These are phyloP conservation scores for Annulohypoxylon stygium DNA, from an alignment of 495 filamentous ascomycete genomes.

Conservation along the genomic window DNA sequence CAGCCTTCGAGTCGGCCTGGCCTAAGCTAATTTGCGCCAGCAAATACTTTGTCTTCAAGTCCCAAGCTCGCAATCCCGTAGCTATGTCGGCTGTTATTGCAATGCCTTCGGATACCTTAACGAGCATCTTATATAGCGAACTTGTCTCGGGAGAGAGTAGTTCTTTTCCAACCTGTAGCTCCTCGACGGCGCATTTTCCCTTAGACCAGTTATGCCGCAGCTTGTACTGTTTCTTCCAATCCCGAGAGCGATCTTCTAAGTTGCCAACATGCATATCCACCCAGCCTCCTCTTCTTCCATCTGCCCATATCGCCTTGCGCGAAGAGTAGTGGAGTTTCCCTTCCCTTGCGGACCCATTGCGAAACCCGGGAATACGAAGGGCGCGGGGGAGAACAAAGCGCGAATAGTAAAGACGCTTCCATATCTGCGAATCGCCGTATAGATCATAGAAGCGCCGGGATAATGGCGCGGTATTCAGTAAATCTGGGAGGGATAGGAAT, in stretches of 20 bases:
- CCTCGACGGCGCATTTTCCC: slow-evolving; percentile 83
- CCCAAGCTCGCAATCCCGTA: slow-evolving; percentile 82
- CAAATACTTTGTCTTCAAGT: slow-evolving; percentile 70
- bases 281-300: slow-evolving; percentile 63
- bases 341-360: slow-evolving; percentile 57
- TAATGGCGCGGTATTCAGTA: slow-evolving; percentile 79
- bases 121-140: slow-evolving; percentile 63
- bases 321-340: slow-evolving; percentile 74
- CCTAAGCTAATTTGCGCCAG: slow-evolving; percentile 62
- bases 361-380: slow-evolving; percentile 77
- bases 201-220: slow-evolving; percentile 92
- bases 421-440: slow-evolving; percentile 85
- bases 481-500: slow-evolving; percentile 74
- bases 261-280: slow-evolving; percentile 61
- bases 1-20: slow-evolving; percentile 36
- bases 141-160: slow-evolving; percentile 20
- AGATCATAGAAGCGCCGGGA: slow-evolving; percentile 84
- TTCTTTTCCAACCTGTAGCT: slow-evolving; percentile 71
- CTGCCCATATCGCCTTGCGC: slow-evolving; percentile 84
- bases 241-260: slow-evolving; percentile 57
- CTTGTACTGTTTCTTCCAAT: slow-evolving; percentile 93
- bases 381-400: slow-evolving; percentile 90
- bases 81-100: slow-evolving; percentile 81
- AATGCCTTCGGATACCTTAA: slow-evolving; percentile 78
- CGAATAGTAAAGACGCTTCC: slow-evolving; percentile 90